Conservation (phyloP, 352 stramenopile species). For the Globisporangium canariense region DNA sequence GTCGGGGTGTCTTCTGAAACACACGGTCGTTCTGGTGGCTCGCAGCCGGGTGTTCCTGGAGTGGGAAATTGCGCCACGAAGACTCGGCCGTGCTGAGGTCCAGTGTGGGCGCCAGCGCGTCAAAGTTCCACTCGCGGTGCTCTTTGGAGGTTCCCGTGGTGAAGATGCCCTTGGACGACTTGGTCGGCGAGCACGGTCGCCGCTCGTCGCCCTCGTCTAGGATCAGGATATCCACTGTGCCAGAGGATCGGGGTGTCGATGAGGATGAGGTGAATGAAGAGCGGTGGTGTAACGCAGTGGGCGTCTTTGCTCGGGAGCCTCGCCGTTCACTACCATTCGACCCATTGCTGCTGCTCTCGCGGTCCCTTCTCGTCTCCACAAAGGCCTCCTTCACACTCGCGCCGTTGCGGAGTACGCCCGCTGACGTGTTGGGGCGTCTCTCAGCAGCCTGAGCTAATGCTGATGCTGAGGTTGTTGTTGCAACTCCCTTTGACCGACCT, state of each 20-base stretch:
- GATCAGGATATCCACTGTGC: slow-evolving; percentile 52
- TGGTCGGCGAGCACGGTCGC: slow-evolving; percentile 45
- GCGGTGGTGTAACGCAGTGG: slow-evolving; percentile 3
- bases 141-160: slow-evolving; percentile 19
- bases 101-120: slow-evolving; percentile 50
- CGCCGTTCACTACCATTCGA: neutral
- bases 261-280: slow-evolving; percentile 14
- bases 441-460: slow-evolving; percentile 11
- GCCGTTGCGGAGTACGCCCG: slow-evolving; percentile 40
- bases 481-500: slow-evolving; percentile 3
- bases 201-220: slow-evolving; percentile 47
- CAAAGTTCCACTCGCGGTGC: slow-evolving; percentile 57
- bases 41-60: slow-evolving; percentile 10
- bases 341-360: neutral
- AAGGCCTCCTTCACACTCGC: slow-evolving; percentile 51
- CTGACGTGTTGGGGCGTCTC: slow-evolving; percentile 49
- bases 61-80: slow-evolving; percentile 22
- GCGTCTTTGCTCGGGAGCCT: neutral
- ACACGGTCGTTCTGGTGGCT: slow-evolving; percentile 42
- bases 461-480: neutral
- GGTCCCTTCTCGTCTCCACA: slow-evolving; percentile 24
- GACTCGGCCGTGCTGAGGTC: slow-evolving; percentile 39
- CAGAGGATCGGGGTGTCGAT: slow-evolving; percentile 8
- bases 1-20: slow-evolving; percentile 20
- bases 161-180: slow-evolving; percentile 48